Percentiles rank a stretch among this genome's conserved stretches.
These are phyloP conservation scores for Phaffomyces antillensis DNA, from an alignment of 805 yeast species.

Conservation along the genomic window DNA sequence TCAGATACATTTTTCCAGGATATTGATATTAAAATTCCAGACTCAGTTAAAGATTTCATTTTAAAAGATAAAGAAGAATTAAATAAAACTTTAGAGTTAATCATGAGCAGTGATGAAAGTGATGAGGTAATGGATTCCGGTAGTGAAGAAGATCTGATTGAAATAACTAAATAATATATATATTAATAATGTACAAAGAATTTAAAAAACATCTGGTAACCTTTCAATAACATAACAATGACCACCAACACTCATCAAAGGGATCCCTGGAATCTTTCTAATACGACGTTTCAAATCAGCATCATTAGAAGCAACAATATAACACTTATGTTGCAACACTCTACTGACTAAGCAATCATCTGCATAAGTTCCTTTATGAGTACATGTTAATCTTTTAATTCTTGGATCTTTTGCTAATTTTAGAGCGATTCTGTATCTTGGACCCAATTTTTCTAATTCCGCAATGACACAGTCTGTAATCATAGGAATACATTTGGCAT, in stretches of 20 bases:
- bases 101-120: slow-evolving; percentile 12
- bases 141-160: neutral
- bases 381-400: slow-evolving; percentile 76
- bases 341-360: slow-evolving; percentile 95
- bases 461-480: slow-evolving; percentile 98
- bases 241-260: slow-evolving; percentile 93
- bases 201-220: slow-evolving; percentile 82
- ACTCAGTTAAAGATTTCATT: slow-evolving; percentile 24
- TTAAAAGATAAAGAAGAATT: slow-evolving; percentile 23
- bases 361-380: slow-evolving; percentile 95
- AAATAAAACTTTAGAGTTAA: slow-evolving; percentile 13
- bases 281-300: slow-evolving; percentile 92
- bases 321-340: slow-evolving; percentile 94
- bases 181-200: neutral
- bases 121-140: slow-evolving; percentile 8
- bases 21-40: slow-evolving; percentile 14
- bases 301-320: slow-evolving; percentile 95
- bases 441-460: slow-evolving; percentile 93
- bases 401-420: slow-evolving; percentile 92
- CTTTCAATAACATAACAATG: slow-evolving; percentile 90
- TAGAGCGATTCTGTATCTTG: slow-evolving; percentile 88
- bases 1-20: slow-evolving; percentile 18
- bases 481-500: slow-evolving; percentile 92
- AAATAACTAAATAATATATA: neutral
- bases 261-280: slow-evolving; percentile 95